These are phyloP conservation scores for Cucurbita maxima DNA, from an alignment of 306 rosid species.

Conservation along the genomic window DNA sequence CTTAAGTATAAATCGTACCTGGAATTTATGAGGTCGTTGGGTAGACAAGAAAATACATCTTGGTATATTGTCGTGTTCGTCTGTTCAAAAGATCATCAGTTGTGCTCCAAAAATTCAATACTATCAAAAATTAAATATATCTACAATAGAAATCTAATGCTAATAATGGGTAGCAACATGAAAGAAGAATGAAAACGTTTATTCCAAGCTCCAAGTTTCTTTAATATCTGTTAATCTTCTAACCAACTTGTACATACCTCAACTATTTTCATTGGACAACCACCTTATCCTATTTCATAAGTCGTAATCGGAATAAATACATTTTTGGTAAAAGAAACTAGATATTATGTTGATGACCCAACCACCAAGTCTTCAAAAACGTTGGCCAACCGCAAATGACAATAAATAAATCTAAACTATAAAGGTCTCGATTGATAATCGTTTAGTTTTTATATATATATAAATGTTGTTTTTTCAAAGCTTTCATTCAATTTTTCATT, in stretches of 20 bases:
- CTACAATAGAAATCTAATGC: not conserved
- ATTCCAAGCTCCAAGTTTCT: too few relatives aligned
- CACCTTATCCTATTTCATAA: too few relatives aligned
- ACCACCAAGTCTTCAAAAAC: not conserved
- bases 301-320: not conserved
- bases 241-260: not conserved
- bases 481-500: not conserved
- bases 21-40: constrained; percentile 72
- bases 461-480: too few relatives aligned
- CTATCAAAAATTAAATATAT: not conserved
- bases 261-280: not conserved
- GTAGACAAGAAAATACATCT: constrained; percentile 82
- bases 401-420: not conserved
- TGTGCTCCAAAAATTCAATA: not conserved
- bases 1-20: constrained; percentile 29
- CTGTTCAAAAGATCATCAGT: constrained; percentile 24
- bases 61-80: constrained; percentile 73
- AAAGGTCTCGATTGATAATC: not conserved
- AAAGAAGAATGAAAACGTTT: not conserved
- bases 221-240: not conserved
- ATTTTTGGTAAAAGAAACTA: not conserved
- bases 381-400: not conserved
- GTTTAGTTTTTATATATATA: not conserved
- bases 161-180: not conserved
- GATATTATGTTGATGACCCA: not conserved